Conservation (phyloP, 2,329 filamentous ascomycete genomes). For the Passalora sequoiae region DNA sequence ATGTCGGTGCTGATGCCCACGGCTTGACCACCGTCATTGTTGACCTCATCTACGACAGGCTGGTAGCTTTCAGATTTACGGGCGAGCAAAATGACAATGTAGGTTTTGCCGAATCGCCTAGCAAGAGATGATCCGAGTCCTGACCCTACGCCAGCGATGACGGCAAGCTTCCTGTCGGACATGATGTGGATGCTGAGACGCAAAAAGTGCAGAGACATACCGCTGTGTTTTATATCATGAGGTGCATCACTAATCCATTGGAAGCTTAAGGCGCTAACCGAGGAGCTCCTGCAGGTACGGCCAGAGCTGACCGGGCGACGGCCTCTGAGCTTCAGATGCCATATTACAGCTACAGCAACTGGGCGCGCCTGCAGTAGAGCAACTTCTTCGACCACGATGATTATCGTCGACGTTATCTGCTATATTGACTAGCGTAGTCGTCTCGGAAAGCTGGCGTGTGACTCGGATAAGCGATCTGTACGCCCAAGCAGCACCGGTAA, state of each 20-base stretch:
- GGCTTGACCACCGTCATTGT: conserved; percentile 58
- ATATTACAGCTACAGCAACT: no score
- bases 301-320: background rate
- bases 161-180: conserved; percentile 46
- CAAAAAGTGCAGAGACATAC: background rate
- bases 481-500: no score
- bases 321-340: background rate
- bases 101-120: conserved; percentile 54
- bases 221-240: background rate
- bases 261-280: background rate
- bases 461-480: no score
- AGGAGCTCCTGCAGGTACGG: background rate
- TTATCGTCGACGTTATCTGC: no score
- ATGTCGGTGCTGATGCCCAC: conserved; percentile 63
- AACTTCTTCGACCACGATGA: no score
- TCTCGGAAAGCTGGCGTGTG: no score
- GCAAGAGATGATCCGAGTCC: conserved; percentile 59
- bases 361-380: no score
- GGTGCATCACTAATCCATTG: background rate
- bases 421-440: no score
- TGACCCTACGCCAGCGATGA: conserved; percentile 65
- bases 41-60: conserved; percentile 61
- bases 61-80: conserved; percentile 61
- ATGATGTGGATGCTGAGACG: background rate
- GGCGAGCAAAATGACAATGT: conserved; percentile 66